phyloP scores from a whole-genome alignment of 345 rosid genomes.

The Arabis hirsuta region DNA sequence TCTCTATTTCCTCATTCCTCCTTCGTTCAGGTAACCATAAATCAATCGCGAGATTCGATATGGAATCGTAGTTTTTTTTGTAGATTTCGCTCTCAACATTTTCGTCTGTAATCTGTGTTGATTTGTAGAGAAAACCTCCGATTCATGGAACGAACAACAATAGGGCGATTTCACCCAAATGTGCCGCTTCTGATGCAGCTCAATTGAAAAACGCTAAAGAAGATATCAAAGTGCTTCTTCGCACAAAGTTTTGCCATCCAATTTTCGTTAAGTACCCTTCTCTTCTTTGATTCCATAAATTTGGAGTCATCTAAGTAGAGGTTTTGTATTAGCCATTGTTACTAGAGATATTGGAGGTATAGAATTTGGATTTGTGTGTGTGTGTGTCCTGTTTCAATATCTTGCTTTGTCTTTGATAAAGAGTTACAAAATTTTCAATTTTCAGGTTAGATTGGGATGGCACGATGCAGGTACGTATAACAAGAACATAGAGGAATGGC shows the following conservation, averaged over 20 bases:
- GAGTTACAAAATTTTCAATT: neutral
- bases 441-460: slow-evolving; percentile 93
- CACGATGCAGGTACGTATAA: slow-evolving; percentile 96
- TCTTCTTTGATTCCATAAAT: slow-evolving; percentile 1
- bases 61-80: neutral
- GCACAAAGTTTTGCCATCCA: slow-evolving; percentile 79
- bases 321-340: neutral
- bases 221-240: slow-evolving; percentile 85
- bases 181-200: slow-evolving; percentile 76
- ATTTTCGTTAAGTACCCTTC: slow-evolving; percentile 56
- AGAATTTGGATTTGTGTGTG: neutral
- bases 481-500: slow-evolving; percentile 92
- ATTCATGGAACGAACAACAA: slow-evolving; percentile 42
- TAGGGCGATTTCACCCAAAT: slow-evolving; percentile 50
- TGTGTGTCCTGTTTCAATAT: neutral
- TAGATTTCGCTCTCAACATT: neutral
- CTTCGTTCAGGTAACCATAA: slow-evolving; percentile 48
- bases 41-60: neutral
- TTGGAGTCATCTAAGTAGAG: neutral
- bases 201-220: slow-evolving; percentile 88
- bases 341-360: neutral
- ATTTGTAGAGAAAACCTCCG: slow-evolving; percentile 50
- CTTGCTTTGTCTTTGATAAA: slow-evolving; percentile 2
- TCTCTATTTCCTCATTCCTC: slow-evolving; percentile 54
- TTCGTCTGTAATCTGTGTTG: neutral